Evolutionary conservation across 257 asterid genomes (phyloP), one percentile per base, ranked within the genome.

Genomic region (Rubia yunnanensis): DNA sequence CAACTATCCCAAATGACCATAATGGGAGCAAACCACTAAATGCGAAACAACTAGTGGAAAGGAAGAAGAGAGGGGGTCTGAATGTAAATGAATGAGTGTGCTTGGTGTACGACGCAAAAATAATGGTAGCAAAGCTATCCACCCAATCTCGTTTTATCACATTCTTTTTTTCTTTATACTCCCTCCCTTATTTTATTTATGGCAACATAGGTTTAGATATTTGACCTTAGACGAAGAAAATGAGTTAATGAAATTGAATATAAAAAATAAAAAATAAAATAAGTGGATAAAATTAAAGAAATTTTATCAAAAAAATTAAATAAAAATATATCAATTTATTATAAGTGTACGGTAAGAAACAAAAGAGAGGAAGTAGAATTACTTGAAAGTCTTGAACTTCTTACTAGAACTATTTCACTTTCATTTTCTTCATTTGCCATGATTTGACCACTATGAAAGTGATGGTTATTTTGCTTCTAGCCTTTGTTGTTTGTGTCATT

Each of bases 81-180:
- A 8, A 18, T 50, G 17, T 44, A 44, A 44, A 44, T 44, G 52
- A 17, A 10, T 44, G 58, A 63, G 67, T 39, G 36, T 39, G 36
- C 28, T 39, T 6, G 0, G 20, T 18, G 64, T 9, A 14, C 26
- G 26, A 34, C 14, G 38, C 44, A 64, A 28, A 48, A 60, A 8
- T 34, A 46, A 69, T 60, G 67, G 73, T 49, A 66, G 67, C 36
- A 32, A 66, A 20, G 41, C 14, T 9, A 54, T 15, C 30, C 8
- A 54, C 7, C 17, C 32, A 54, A 26, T 30, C 5, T 8, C n/a
- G 14, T 41, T 44, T 14, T 44, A 15, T 15, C 52, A 14, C 31
- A 10, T 23, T 55, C 60, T 56, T 27, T 14, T 5, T 60, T 61
- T 49, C 41, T 22, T 48, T 15, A 58, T 26, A n/a, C n/a, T n/a